Evolutionary conservation across 2,329 filamentous ascomycete genomes (phyloP), one percentile per base, ranked within the genome.

Genomic region (Hymenoscyphus repandus): DNA sequence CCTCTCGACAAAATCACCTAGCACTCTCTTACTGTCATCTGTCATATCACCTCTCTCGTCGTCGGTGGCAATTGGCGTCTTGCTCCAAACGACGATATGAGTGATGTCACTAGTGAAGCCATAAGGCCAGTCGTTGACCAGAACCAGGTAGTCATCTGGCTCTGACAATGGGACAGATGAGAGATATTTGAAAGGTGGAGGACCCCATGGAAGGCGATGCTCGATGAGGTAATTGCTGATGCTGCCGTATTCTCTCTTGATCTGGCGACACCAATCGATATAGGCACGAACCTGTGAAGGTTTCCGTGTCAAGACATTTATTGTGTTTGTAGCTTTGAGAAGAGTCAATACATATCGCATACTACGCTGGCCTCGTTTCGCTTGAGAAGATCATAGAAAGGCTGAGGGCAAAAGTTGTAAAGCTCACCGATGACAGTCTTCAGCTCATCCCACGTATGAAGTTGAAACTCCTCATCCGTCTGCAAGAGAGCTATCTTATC

Each of bases 41-140:
- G 87, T 90, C 71, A 95, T 73, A 58, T 91, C 84, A 9, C 87
- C 90, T 0, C 78, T 88, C 15, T 71, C 72, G 0, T 80, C 68
- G 58, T 95, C 85, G 2, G 86, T 86, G 20, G 85, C 78, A 54
- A 96, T 84, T 12, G 76, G 72, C 37, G 92, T 93, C 64, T 95
- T 92, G 46, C 86, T 87, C 92, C 92, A 97, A 38, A 95, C 85
- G 30, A 96, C 89, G 17, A 96, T 79, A 66, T 97, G 92, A n/a
- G 84, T 74, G 59, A 85, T 80, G 48, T 76, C 76, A 0, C 74
- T 65, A 1, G 73, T 74, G 44, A 96, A 71, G 3, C 88, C 90
- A 62, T 96, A 96, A 0, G 92, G 92, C 91, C 90, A 97, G 74
- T 96, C 91, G 63, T 97, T 96, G 65, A 83, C 75, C 40, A 96